Base-by-base conservation (phyloP, 169 alveolate species). In the Plasmodium gaboni region DNA sequence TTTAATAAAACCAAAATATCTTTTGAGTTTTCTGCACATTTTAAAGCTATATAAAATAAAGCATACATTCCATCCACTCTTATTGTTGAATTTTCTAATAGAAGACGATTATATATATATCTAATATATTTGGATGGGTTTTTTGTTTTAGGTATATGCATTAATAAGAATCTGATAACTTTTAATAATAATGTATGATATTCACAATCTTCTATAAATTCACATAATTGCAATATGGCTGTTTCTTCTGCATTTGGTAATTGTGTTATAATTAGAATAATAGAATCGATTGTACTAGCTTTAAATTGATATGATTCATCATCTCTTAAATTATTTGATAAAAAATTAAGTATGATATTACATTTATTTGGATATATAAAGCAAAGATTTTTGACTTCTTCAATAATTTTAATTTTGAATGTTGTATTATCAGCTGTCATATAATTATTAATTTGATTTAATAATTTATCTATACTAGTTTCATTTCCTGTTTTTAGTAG, bases 141-240 rank as follows among this genome's bases (percentile, higher is more conserved):
- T 53, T 92, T 70, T 2, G 99, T 92, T 68, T 95, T 92, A 7
- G 99, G 99, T 22, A 98, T 97, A 80, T 96, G 96, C 51, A 96
- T 96, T 17, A 98, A 98, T 28, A 98, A 93, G 88, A 97, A 96
- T 93, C 96, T 90, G 53, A 98, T 92, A 19, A 97, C 97, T 88
- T 96, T 92, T 7, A 93, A 91, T 67, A 89, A 94, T 9, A 98
- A 91, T 51, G 95, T 95, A 22, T 98, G 97, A 93, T 96, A 97
- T 80, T 97, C 99, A 78, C 99, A 98, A 92, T 98, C 99, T 93
- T 98, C 99, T 38, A 98, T 98, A 88, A 97, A 97, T 93, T 98
- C 99, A 73, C 99, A 98, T 44, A 96, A 95, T 88, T 96, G 97
- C 13, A 96, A 94, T 22, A 98, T 89, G 17, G 98, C 96, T 50